phyloP scores from a whole-genome alignment of 768 basidiomycete species.

The Sporobolomyces pararoseus region DNA sequence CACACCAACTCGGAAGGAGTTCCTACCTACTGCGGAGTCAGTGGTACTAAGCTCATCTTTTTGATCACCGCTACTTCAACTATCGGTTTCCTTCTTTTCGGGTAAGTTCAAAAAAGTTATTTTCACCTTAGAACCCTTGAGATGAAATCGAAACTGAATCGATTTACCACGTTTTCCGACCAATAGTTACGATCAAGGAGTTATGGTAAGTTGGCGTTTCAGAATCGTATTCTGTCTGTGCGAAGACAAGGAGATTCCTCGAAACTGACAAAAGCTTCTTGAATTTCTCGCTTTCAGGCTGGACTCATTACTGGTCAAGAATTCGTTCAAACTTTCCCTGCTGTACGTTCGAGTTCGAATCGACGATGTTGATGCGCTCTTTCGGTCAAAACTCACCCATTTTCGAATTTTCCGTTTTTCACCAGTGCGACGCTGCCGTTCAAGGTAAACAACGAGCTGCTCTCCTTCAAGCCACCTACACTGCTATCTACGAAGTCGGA shows the following conservation, averaged over 20 bases:
- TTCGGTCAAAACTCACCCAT: background rate
- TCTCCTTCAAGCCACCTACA: slow-evolving; percentile 34
- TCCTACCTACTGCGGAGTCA: slow-evolving; percentile 22
- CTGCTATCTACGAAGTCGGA: slow-evolving; percentile 53
- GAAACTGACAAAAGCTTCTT: background rate
- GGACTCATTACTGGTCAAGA: slow-evolving; percentile 18
- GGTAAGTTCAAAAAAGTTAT: background rate
- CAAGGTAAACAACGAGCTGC: slow-evolving; percentile 26
- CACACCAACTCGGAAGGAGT: slow-evolving; percentile 28
- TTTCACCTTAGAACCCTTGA: too few relatives aligned
- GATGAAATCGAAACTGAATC: too few relatives aligned
- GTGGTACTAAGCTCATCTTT: slow-evolving; percentile 13
- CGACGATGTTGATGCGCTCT: background rate
- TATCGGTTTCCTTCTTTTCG: slow-evolving; percentile 13
- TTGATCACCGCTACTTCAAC: slow-evolving; percentile 28
- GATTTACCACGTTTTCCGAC: background rate
- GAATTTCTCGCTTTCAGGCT: background rate
- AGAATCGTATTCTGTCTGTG: background rate
- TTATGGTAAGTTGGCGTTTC: slow-evolving; percentile 59
- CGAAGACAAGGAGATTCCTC: too few relatives aligned
- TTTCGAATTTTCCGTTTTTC: background rate
- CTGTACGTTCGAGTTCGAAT: background rate
- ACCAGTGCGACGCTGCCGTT: slow-evolving; percentile 16
- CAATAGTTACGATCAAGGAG: slow-evolving; percentile 71
- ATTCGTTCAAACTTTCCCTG: slow-evolving; percentile 59